A percentile compares a stretch with the other conserved stretches of the same genome.
Conservation (phyloP, 371 early-diverging fungal genomes). For the Rhizopus sp. region DNA sequence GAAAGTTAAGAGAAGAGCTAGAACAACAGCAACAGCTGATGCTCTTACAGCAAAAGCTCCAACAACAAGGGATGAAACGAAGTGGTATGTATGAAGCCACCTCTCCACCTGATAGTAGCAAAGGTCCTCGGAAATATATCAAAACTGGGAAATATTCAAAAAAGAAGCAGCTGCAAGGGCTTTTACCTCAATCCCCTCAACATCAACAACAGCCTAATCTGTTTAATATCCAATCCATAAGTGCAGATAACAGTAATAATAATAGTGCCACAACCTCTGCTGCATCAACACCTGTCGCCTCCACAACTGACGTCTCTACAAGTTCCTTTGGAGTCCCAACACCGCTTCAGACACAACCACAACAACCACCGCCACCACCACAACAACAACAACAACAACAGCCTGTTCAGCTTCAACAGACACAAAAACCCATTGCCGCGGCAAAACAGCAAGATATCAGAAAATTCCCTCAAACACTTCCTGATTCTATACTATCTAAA, state of each 20-base stretch:
- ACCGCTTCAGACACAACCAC: no score
- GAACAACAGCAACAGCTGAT: conserved; percentile 32
- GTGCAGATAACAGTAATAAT: no score
- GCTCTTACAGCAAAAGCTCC: conserved; percentile 16
- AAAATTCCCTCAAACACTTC: conserved; percentile 10
- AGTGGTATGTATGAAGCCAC: conserved; percentile 6
- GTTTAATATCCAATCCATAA: no score
- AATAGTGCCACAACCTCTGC: conserved; percentile 15
- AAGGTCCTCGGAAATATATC: conserved; percentile 61
- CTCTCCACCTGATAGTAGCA: conserved; percentile 23
- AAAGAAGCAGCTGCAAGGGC: conserved; percentile 44
- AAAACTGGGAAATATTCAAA: conserved; percentile 71
- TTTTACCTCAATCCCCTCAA: background rate
- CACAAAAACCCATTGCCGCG: conserved; percentile 13
- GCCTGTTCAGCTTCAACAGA: conserved; percentile 28
- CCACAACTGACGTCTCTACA: conserved; percentile 30
- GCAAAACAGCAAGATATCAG: conserved; percentile 3
- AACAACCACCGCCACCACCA: conserved; percentile 24
- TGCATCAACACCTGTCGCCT: conserved; percentile 22
- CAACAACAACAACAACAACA: conserved; percentile 28
- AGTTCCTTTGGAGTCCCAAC: conserved; percentile 13
- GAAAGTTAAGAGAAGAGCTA: conserved; percentile 40
- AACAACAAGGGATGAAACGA: conserved; percentile 12
- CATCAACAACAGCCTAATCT: conserved; percentile 14
- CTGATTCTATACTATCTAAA: conserved; percentile 40